These are phyloP conservation scores for Stromatinia cepivora DNA, from an alignment of 2,329 filamentous ascomycete species.

Conservation along the genomic window DNA sequence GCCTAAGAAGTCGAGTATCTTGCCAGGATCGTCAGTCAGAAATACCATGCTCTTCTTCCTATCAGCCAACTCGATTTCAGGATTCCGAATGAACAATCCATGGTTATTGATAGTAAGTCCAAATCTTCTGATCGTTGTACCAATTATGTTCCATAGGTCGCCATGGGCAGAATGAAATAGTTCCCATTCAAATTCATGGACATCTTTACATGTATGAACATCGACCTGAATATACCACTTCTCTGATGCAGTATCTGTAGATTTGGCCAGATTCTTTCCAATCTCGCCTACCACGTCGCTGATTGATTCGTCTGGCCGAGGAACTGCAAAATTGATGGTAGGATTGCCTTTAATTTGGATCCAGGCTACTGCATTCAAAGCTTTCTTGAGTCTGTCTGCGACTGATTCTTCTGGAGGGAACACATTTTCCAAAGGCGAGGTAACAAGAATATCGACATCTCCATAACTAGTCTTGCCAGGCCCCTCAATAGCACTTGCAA, in stretches of 20 bases:
- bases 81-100: constrained; percentile 65
- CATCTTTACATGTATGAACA: constrained; percentile 53
- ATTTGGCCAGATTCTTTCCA: background rate
- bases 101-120: constrained; percentile 66
- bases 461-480: constrained; percentile 68
- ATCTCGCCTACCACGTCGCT: background rate
- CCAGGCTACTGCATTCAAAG: constrained; percentile 49
- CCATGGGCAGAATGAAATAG: constrained; percentile 70
- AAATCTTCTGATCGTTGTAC: constrained; percentile 60
- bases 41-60: constrained; percentile 56
- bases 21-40: constrained; percentile 57
- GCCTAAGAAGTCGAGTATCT: constrained; percentile 63
- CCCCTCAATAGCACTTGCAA: constrained; percentile 64
- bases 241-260: background rate
- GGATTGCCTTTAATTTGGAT: constrained; percentile 40
- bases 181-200: constrained; percentile 56
- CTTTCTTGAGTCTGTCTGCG: constrained; percentile 41
- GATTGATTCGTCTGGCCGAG: constrained; percentile 47
- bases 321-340: constrained; percentile 55
- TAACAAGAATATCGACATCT: constrained; percentile 71
- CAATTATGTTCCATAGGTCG: constrained; percentile 68
- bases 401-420: constrained; percentile 24
- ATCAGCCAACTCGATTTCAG: constrained; percentile 63
- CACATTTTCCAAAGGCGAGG: constrained; percentile 36
- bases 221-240: constrained; percentile 67